These are phyloP conservation scores for Annulohypoxylon moriforme DNA, from an alignment of 495 filamentous ascomycete species.

Conservation along the genomic window DNA sequence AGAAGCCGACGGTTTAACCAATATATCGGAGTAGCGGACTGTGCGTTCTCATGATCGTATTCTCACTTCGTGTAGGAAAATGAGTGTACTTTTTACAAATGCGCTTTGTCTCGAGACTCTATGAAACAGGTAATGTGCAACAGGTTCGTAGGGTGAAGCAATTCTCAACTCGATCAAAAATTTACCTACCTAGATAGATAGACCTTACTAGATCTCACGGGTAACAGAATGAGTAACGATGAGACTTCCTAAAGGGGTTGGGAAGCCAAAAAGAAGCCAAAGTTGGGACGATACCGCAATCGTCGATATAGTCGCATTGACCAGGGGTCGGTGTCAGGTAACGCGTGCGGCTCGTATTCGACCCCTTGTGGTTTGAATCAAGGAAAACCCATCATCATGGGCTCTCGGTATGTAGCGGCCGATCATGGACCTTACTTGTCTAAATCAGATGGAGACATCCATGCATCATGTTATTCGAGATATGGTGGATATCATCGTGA, in stretches of 20 bases:
- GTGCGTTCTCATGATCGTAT: slow-evolving; percentile 7
- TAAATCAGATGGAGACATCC: slow-evolving; percentile 10
- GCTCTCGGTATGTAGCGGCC: slow-evolving; percentile 34
- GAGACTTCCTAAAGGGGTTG: slow-evolving; percentile 24
- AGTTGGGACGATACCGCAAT: slow-evolving; percentile 33
- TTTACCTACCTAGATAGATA: not conserved
- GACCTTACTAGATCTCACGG: not conserved
- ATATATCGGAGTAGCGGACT: slow-evolving; percentile 30
- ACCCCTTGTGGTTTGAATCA: slow-evolving; percentile 29
- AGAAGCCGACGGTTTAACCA: slow-evolving; percentile 34
- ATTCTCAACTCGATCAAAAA: not conserved
- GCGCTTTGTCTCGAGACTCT: not conserved
- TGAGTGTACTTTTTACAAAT: slow-evolving; percentile 11
- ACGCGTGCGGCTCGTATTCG: slow-evolving; percentile 41
- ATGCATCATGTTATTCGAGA: not conserved
- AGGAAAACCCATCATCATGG: slow-evolving; percentile 23
- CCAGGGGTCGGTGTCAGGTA: slow-evolving; percentile 50
- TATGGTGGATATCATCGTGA: slow-evolving; percentile 2
- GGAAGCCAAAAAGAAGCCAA: slow-evolving; percentile 7
- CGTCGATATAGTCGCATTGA: slow-evolving; percentile 33
- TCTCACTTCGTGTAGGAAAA: slow-evolving; percentile 30
- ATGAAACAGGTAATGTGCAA: slow-evolving; percentile 1
- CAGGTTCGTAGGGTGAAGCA: not conserved
- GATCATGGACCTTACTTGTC: slow-evolving; percentile 18
- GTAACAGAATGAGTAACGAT: slow-evolving; percentile 20